Conservation (phyloP, 1,284 basidiomycete species). For the Pseudozyma flocculosa region DNA sequence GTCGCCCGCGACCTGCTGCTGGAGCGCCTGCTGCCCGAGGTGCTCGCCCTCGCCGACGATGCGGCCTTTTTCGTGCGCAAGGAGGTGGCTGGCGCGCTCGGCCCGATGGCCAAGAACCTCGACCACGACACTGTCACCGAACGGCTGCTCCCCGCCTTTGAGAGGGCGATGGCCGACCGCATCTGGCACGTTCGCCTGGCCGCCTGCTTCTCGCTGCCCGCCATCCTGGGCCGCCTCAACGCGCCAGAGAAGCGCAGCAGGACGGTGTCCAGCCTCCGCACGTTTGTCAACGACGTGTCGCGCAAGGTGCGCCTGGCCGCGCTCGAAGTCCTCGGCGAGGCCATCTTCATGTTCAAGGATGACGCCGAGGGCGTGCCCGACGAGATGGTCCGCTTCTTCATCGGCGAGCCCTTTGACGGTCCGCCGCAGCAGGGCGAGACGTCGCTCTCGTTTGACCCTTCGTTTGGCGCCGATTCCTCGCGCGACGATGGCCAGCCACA, state of each 20-base stretch:
- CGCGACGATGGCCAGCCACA: conserved; percentile 29
- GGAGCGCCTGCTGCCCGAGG: conserved; percentile 74
- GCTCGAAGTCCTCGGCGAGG: conserved; percentile 86
- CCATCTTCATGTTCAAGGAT: conserved; percentile 79
- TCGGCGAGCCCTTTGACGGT: conserved; percentile 62
- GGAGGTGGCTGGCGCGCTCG: conserved; percentile 85
- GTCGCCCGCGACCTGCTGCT: conserved; percentile 65
- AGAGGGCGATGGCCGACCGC: conserved; percentile 70
- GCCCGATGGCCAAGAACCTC: conserved; percentile 80
- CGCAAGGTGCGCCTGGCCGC: conserved; percentile 76
- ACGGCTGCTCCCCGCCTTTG: conserved; percentile 69
- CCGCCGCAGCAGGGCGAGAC: conserved; percentile 32
- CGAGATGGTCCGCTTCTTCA: conserved; percentile 77
- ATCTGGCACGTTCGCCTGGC: conserved; percentile 86
- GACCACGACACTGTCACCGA: conserved; percentile 69
- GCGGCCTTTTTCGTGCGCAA: conserved; percentile 79
- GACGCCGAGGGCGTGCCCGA: conserved; percentile 65
- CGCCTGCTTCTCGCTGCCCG: conserved; percentile 78
- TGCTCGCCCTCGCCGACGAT: conserved; percentile 76
- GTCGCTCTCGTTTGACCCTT: conserved; percentile 32
- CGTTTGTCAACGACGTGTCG: conserved; percentile 69
- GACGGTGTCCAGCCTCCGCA: conserved; percentile 44
- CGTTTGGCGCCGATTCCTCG: conserved; percentile 24
- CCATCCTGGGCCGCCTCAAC: conserved; percentile 20
- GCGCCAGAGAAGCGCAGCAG: conserved; percentile 29